Conservation (phyloP, 2,329 filamentous ascomycete species). For the Aspergillus oerlinghausenensis region DNA sequence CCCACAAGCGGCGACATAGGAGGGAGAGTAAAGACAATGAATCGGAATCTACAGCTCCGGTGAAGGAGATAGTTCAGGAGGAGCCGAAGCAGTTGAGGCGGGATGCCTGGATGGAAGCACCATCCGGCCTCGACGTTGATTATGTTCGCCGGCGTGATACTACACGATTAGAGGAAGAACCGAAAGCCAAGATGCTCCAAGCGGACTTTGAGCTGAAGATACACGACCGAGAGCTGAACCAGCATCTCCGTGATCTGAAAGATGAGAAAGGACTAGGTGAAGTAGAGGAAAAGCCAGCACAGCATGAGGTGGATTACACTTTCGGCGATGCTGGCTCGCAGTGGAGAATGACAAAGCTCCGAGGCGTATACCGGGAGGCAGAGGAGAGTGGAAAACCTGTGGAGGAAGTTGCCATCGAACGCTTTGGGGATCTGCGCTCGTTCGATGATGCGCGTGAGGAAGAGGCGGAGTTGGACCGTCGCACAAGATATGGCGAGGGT, state of each 20-base stretch:
- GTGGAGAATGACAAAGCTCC: conserved; percentile 96
- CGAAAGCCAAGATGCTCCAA: conserved; percentile 39
- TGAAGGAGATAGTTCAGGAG: conserved; percentile 37
- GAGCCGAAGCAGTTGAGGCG: conserved; percentile 52
- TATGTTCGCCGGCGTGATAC: conserved; percentile 62
- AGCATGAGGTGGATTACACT: conserved; percentile 68
- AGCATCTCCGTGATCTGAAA: conserved; percentile 59
- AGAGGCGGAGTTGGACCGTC: conserved; percentile 79
- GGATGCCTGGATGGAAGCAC: conserved; percentile 93
- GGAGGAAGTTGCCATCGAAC: conserved; percentile 77
- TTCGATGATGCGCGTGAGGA: conserved; percentile 95
- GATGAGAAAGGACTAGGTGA: conserved; percentile 53
- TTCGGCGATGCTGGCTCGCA: conserved; percentile 87
- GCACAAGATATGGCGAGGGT: conserved; percentile 75
- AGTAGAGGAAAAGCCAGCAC: conserved; percentile 49
- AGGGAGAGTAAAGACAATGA: conserved; percentile 37
- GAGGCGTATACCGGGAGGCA: conserved; percentile 74
- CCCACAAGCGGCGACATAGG: conserved; percentile 46
- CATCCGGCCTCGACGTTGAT: conserved; percentile 76
- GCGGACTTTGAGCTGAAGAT: conserved; percentile 66
- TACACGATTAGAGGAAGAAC: conserved; percentile 47
- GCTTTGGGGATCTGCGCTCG: conserved; percentile 73
- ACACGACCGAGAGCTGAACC: conserved; percentile 77
- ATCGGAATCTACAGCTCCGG: conserved; percentile 29
- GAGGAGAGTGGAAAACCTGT: conserved; percentile 67